Percentiles rank a stretch among this genome's conserved stretches.
Conservation (phyloP, 805 yeast genomes). For the Candida chauliodis region DNA sequence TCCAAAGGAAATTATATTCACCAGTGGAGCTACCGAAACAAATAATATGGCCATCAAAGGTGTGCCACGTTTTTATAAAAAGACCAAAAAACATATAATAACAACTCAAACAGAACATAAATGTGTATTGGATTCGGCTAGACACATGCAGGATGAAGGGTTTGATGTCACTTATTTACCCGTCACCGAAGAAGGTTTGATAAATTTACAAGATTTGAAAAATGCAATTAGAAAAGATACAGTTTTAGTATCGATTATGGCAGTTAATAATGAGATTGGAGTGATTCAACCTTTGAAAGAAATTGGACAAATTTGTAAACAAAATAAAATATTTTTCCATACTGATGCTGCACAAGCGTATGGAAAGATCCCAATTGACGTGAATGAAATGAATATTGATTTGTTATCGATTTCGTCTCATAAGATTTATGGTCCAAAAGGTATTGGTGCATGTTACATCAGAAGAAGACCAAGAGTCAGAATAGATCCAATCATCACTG, state of each 20-base stretch:
- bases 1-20: conserved; percentile 93
- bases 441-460: conserved; percentile 91
- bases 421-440: conserved; percentile 97
- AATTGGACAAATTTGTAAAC: conserved; percentile 83
- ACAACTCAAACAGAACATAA: conserved; percentile 98
- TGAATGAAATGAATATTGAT: conserved; percentile 89
- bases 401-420: conserved; percentile 92
- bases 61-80: conserved; percentile 87
- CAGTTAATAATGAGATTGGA: conserved; percentile 97
- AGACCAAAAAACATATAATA: conserved; percentile 88
- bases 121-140: conserved; percentile 95
- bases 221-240: conserved; percentile 88
- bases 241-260: conserved; percentile 87
- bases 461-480: conserved; percentile 98
- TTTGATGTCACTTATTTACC: conserved; percentile 92
- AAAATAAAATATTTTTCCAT: conserved; percentile 90
- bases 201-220: conserved; percentile 73
- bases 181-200: conserved; percentile 75
- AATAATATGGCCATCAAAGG: conserved; percentile 96
- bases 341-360: conserved; percentile 97
- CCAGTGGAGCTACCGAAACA: conserved; percentile 97
- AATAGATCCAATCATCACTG: conserved; percentile 88
- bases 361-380: conserved; percentile 91
- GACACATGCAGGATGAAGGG: conserved; percentile 94
- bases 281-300: conserved; percentile 95